Evolutionary conservation across 169 alveolate species (phyloP), one percentile per base, ranked within the genome.

Genomic region (Cryptosporidium tyzzeri): DNA sequence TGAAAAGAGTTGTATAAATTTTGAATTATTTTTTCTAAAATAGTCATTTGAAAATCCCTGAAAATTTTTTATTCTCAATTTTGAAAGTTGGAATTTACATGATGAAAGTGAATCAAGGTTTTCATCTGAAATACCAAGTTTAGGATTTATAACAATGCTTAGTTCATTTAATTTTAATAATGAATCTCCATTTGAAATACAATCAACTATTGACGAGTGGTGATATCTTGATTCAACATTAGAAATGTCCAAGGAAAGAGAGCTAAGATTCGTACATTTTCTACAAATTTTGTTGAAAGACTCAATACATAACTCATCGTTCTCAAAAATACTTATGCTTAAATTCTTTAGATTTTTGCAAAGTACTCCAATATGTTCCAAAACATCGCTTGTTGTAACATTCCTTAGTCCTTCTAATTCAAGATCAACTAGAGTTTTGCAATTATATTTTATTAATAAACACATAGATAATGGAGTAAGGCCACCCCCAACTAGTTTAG

Each of bases 381-480:
- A 61, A 41, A 80, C 71, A 80, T 80, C 89, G 23, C 89, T 62
- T 23, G 89, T 80, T 29, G 62, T 65, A 4, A 80, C 69, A 62
- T 80, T 80, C 29, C 23, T 65, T 29, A 80, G 75, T 45, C 89
- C 89, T 12, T 80, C 89, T 33, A 80, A 65, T 62, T 80, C 89
- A 37, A 80, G 68, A 23, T 59, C 39, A 26, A 45, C 26, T 26
- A 80, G 31, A 21, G 65, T 31, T 26, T 62, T 53, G 2, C 45
- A 37, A 65, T 62, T 80, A 23, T 29, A 29, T 41, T 80, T 80
- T 35, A 80, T 62, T 23, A 80, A 31, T 59, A 69, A 80, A n/a
- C 89, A 80, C 75, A 80, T 44, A 44, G 89, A 80, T 21, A 80
- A 59, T 10, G 89, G 89, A 16, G 51, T 80, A 61, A 59, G 59